Conservation (phyloP, 1,284 basidiomycete genomes). For the Sanguinoderma infundibulare region DNA sequence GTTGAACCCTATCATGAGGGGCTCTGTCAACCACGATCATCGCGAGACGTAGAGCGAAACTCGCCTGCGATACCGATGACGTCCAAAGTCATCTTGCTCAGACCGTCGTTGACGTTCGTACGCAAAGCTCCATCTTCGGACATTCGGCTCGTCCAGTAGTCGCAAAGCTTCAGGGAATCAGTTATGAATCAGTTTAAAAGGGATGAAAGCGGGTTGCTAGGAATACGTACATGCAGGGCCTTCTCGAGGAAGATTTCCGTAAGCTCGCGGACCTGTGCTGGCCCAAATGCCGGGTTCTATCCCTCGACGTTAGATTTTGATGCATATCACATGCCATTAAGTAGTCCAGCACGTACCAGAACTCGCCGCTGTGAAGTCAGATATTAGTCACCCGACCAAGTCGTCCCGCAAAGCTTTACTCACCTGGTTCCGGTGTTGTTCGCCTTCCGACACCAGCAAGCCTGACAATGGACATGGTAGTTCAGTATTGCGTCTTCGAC, state of each 20-base stretch:
- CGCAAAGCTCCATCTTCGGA: constrained; percentile 7
- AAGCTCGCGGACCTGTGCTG: constrained; percentile 55
- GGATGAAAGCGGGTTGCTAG: too few species aligned
- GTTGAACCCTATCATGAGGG: constrained; percentile 45
- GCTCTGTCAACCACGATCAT: too few species aligned
- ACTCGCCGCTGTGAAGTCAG: constrained; percentile 1
- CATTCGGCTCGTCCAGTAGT: constrained; percentile 29
- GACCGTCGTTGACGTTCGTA: constrained; percentile 45
- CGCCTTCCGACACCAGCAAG: constrained; percentile 11
- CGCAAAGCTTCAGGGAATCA: constrained; percentile 32
- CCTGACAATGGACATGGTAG: background rate
- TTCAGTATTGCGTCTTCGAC: background rate
- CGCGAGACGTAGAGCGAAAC: background rate
- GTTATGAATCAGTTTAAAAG: background rate
- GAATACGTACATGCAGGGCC: constrained; percentile 45
- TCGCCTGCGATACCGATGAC: constrained; percentile 53
- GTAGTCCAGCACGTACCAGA: background rate
- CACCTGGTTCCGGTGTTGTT: constrained; percentile 20
- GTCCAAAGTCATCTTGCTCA: constrained; percentile 52
- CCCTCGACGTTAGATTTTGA: background rate
- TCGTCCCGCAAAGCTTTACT: too few species aligned
- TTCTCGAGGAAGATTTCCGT: constrained; percentile 60
- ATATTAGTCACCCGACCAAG: too few species aligned
- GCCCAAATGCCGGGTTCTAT: constrained; percentile 64
- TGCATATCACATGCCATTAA: background rate